These are phyloP conservation scores for Starmerella etchellsii DNA, from an alignment of 805 yeast genomes.

Conservation along the genomic window DNA sequence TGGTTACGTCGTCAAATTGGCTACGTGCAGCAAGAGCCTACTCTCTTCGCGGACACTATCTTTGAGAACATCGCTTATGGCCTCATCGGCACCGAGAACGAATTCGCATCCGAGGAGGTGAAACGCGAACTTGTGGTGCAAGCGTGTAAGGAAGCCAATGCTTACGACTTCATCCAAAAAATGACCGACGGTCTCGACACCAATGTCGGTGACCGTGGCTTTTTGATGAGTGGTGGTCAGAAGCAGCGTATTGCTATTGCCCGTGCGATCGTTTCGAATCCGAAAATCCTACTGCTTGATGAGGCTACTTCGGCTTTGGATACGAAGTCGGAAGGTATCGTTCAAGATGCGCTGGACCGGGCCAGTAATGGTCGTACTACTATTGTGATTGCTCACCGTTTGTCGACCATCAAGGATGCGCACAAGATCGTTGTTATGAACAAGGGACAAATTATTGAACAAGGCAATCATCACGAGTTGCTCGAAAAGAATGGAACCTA, in stretches of 20 bases:
- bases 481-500: conserved; percentile 24
- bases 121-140: conserved; percentile 29
- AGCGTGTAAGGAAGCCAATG: conserved; percentile 31
- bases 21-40: conserved; percentile 93
- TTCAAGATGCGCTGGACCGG: conserved; percentile 31
- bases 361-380: conserved; percentile 34
- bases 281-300: conserved; percentile 45
- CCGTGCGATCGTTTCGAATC: conserved; percentile 51
- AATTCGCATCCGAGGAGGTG: conserved; percentile 32
- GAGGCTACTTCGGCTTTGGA: conserved; percentile 56
- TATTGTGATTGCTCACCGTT: conserved; percentile 45
- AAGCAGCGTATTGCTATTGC: conserved; percentile 64
- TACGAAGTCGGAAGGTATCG: conserved; percentile 34
- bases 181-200: conserved; percentile 77
- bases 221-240: conserved; percentile 56
- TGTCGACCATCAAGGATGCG: conserved; percentile 45
- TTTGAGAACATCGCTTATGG: conserved; percentile 84
- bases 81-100: conserved; percentile 55
- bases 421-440: conserved; percentile 41
- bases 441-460: conserved; percentile 39
- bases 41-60: conserved; percentile 78
- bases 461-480: conserved; percentile 32
- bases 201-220: conserved; percentile 47
- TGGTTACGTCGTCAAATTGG: conserved; percentile 68
- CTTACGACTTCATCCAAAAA: conserved; percentile 35